Percentiles rank a stretch among this genome's conserved stretches.
These are phyloP conservation scores for Phytophthora pinifolia DNA, from an alignment of 352 stramenopile species.

Conservation along the genomic window DNA sequence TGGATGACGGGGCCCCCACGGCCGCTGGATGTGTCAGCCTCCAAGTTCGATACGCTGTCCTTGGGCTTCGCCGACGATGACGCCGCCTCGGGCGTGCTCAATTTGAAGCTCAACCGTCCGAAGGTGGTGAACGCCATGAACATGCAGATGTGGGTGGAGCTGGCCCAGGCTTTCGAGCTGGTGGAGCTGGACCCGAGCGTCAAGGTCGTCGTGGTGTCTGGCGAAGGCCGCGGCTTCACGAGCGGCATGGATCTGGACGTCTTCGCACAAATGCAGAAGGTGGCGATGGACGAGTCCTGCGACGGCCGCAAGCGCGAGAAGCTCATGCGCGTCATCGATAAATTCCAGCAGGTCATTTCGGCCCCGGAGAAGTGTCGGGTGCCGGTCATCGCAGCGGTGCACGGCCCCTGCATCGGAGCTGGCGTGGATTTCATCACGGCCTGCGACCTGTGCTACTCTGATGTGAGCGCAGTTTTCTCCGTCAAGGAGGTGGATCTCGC, in stretches of 20 bases:
- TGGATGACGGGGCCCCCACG: slow-evolving; percentile 57
- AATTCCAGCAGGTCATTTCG: slow-evolving; percentile 86
- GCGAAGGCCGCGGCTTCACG: slow-evolving; percentile 79
- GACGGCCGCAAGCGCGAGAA: slow-evolving; percentile 80
- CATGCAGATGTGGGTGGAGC: slow-evolving; percentile 89
- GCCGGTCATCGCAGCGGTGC: slow-evolving; percentile 81
- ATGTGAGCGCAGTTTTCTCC: slow-evolving; percentile 79
- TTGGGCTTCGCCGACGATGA: slow-evolving; percentile 30
- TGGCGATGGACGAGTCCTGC: slow-evolving; percentile 60
- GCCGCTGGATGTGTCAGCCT: slow-evolving; percentile 35
- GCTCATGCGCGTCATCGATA: slow-evolving; percentile 76
- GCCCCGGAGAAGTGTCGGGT: slow-evolving; percentile 82
- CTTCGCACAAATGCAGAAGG: slow-evolving; percentile 75
- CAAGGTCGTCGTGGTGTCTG: slow-evolving; percentile 76
- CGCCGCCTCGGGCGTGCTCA: slow-evolving; percentile 54
- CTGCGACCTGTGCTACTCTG: slow-evolving; percentile 85
- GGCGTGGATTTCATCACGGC: slow-evolving; percentile 89
- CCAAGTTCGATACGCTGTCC: slow-evolving; percentile 63
- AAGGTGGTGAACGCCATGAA: slow-evolving; percentile 88
- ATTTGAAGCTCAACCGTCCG: slow-evolving; percentile 82
- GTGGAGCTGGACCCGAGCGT: slow-evolving; percentile 70
- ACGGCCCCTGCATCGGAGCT: slow-evolving; percentile 82
- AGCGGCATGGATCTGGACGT: slow-evolving; percentile 90
- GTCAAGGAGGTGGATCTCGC: slow-evolving; percentile 90
- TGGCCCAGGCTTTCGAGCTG: slow-evolving; percentile 65